Percentiles rank a stretch among this genome's conserved stretches.
Evolutionary conservation across 2,329 filamentous ascomycete species (phyloP).

Genomic region (Aspergillus glaucus): DNA sequence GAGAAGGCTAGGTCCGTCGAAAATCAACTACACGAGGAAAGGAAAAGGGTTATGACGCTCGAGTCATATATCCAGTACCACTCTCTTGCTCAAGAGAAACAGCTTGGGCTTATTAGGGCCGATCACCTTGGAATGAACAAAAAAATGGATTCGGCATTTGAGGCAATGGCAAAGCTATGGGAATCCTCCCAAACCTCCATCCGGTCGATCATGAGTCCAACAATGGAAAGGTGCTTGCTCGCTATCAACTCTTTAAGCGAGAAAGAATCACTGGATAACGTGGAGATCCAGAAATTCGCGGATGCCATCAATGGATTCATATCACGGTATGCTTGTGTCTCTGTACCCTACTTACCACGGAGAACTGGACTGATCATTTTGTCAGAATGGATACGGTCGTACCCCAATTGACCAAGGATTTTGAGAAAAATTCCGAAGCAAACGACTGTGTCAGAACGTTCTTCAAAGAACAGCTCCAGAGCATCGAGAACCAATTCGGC

Average conservation of each 20-base stretch:
- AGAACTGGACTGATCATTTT: background rate
- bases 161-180: conserved; percentile 9
- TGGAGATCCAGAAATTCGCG: conserved; percentile 14
- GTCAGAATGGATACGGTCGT: conserved; percentile 18
- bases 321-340: conserved; percentile 17
- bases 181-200: conserved; percentile 9
- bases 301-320: conserved; percentile 10
- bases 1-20: conserved; percentile 12
- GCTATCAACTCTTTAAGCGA: conserved; percentile 12
- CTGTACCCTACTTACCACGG: background rate
- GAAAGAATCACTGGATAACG: conserved; percentile 8
- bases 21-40: conserved; percentile 22
- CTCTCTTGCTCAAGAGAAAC: conserved; percentile 15
- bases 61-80: conserved; percentile 28
- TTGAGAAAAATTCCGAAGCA: conserved; percentile 10
- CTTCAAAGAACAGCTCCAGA: conserved; percentile 18
- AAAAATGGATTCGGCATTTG: conserved; percentile 13
- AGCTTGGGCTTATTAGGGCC: conserved; percentile 14
- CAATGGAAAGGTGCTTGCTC: conserved; percentile 10
- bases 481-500: conserved; percentile 12
- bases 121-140: conserved; percentile 19
- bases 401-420: conserved; percentile 8
- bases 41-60: conserved; percentile 19
- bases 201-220: conserved; percentile 9
- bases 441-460: conserved; percentile 8